Conservation (phyloP, 2,329 filamentous ascomycete species). For the Neophaeococcomyces aloes region DNA sequence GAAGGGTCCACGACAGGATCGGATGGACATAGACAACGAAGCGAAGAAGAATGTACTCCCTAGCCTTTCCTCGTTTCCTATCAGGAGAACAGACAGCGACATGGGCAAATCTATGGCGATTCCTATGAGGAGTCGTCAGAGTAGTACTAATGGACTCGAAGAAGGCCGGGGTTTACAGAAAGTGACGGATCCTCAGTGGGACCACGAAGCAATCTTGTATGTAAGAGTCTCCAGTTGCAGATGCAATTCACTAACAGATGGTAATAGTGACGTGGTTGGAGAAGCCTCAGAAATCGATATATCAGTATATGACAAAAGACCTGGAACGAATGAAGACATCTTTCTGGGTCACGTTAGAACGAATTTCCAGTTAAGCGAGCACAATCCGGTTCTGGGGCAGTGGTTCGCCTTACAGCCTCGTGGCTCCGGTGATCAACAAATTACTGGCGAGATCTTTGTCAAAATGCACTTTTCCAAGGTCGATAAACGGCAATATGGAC, state of each 20-base stretch:
- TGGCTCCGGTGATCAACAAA: slow-evolving; percentile 65
- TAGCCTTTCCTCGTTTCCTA: slow-evolving; percentile 45
- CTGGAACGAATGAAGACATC: slow-evolving; percentile 58
- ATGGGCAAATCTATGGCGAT: slow-evolving; percentile 82
- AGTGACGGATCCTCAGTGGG: slow-evolving; percentile 83
- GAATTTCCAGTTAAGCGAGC: slow-evolving; percentile 57
- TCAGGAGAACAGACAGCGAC: slow-evolving; percentile 65
- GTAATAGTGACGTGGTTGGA: slow-evolving; percentile 74
- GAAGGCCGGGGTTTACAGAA: slow-evolving; percentile 54
- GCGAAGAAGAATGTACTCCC: slow-evolving; percentile 46
- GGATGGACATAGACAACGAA: slow-evolving; percentile 50
- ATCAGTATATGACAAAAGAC: slow-evolving; percentile 74
- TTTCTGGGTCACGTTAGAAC: slow-evolving; percentile 87
- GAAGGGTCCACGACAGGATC: slow-evolving; percentile 60
- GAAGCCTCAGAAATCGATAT: slow-evolving; percentile 84
- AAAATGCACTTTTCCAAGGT: slow-evolving; percentile 76
- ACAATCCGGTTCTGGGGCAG: slow-evolving; percentile 61
- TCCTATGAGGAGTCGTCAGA: slow-evolving; percentile 92
- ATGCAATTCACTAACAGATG: slow-evolving; percentile 23
- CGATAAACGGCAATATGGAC: slow-evolving; percentile 84
- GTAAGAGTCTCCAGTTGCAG: slow-evolving; percentile 29
- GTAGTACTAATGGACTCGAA: slow-evolving; percentile 78
- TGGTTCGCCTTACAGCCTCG: slow-evolving; percentile 79
- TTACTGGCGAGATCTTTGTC: slow-evolving; percentile 77
- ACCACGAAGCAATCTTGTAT: slow-evolving; percentile 90